A percentile compares a stretch with the other conserved stretches of the same genome.
These are phyloP conservation scores for Monosporascus sp. DNA, from an alignment of 2,329 filamentous ascomycete species.

Conservation along the genomic window DNA sequence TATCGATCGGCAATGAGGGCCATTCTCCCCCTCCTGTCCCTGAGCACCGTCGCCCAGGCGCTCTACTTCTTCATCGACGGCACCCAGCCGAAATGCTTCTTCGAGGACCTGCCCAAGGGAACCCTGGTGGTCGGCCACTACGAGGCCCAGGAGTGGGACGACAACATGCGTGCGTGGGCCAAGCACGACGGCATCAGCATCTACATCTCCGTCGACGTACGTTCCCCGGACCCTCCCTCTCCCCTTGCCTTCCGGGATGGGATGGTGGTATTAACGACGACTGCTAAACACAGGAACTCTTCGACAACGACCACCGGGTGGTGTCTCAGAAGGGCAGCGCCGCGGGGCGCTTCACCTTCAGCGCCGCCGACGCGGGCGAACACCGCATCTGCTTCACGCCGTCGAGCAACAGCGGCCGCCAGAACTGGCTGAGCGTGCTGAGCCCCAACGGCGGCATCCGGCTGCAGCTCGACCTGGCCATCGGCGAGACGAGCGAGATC, in stretches of 20 bases:
- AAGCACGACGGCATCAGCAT: conserved; percentile 73
- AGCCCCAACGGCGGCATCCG: conserved; percentile 71
- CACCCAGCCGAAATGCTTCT: conserved; percentile 86
- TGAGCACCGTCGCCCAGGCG: conserved; percentile 65
- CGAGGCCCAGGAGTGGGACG: conserved; percentile 77
- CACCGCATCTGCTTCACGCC: conserved; percentile 95
- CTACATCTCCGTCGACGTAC: conserved; percentile 82
- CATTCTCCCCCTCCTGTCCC: conserved; percentile 60
- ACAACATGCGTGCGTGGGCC: conserved; percentile 60
- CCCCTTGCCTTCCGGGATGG: neutral
- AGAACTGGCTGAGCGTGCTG: conserved; percentile 65
- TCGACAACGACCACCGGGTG: conserved; percentile 96
- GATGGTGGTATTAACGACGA: too few species aligned
- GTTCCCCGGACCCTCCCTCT: conserved; percentile 18
- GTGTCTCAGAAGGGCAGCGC: conserved; percentile 76
- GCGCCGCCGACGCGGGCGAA: conserved; percentile 87
- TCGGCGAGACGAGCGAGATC: conserved; percentile 90
- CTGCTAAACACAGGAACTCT: conserved; percentile 61
- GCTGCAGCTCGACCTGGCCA: conserved; percentile 82
- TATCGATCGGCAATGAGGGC: conserved; percentile 44
- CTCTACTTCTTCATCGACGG: conserved; percentile 96
- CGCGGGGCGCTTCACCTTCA: conserved; percentile 89
- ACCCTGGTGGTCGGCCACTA: conserved; percentile 94
- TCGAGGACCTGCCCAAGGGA: conserved; percentile 95
- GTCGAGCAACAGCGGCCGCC: conserved; percentile 62